Evolutionary conservation across 2,329 filamentous ascomycete species (phyloP), one percentile per base, ranked within the genome.

Genomic region (Penicillium sp.): DNA sequence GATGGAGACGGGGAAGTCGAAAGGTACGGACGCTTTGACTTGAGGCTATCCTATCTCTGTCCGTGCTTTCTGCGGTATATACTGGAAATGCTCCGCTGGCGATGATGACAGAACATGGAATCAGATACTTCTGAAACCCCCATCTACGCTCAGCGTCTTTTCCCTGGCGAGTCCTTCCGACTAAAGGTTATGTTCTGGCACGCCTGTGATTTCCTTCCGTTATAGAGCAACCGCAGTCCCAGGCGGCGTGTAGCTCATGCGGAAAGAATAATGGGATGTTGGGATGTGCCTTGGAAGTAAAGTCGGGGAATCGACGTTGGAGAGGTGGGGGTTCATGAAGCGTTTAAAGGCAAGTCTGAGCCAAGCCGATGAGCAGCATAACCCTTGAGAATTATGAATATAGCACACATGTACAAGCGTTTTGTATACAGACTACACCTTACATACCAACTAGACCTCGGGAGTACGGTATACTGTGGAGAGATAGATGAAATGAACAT

Each of bases 1-100:
- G 77, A 92, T 93, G 86, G 87, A 91, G 68, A 75, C 67, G 44
- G 75, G 79, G 36, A 84, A 79, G 65, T 83, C 83, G 11, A 91
- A 88, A 65, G 89, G 89, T 0, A 91, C 89, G 3, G 83, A 85
- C 44, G 64, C 83, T 6, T 61, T 78, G 47, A 63, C 50, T 49
- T 74, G 62, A 71, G 56, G 14, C 5, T 13, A 14, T 36, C 11
- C 39, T 18, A 34, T 38, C 11, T 43, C 47, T 32, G 24, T 24
- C 43, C 6, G 6, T n/a, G 6, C 6, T 16, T 7, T 36, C 13
- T 36, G 34, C 24, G 8, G 24, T 27, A 27, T 27, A 27, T 27
- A 27, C 24, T 6, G 5, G 24, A 27, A 27, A 27, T 27, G 5
- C 34, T 36, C 14, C 18, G 50, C 60, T 69, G 70, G 70, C 70